Evolutionary conservation across 768 basidiomycete species (phyloP), one percentile per base, ranked within the genome.

Genomic region (Pleurotus giganteus): DNA sequence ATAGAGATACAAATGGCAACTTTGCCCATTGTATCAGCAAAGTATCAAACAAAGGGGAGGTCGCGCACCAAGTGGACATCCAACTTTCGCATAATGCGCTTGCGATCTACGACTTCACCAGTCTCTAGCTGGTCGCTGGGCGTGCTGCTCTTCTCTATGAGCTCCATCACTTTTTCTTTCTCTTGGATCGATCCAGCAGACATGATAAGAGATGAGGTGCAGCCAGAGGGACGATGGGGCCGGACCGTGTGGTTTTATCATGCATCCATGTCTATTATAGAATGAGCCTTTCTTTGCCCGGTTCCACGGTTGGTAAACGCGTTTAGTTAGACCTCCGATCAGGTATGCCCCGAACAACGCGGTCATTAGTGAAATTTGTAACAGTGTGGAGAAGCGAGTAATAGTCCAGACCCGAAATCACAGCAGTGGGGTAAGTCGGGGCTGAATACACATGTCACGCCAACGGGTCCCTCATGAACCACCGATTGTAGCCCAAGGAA

Each of bases 1-100:
- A 24, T 24, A 51, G 21, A 8, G 49, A 51, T 9, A 51, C 49
- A n/a, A 51, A 51, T 9, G 49, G 49, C 4, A 51, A 34, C 49
- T 51, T 19, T 36, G n/a, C 2, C 31, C 17, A 6, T 21, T 34
- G n/a, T 37, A 37, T 8, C 13, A 47, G 27, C 15, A 26, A 37
- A 17, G 7, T 9, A n/a, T 29, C 29, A 23, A 17, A n/a, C 23
- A n/a, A 51, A 34, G 32, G 7, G 29, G 49, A n/a, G 11, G 15
- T 37, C 19, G 29, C 46, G n/a, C 24, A 51, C 49, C 17, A 51
- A 24, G 13, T 51, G 49, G 6, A 51, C 12, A n/a, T 51, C 49
- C 19, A 51, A 24, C 23, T 51, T 51, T 3, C 49, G 49, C 49
- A 39, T 51, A 37, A 51, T 37, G 29, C 34, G 49, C 24, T 37